Base-by-base conservation (phyloP, 2,329 filamentous ascomycete genomes). In the Talaromyces sp. region DNA sequence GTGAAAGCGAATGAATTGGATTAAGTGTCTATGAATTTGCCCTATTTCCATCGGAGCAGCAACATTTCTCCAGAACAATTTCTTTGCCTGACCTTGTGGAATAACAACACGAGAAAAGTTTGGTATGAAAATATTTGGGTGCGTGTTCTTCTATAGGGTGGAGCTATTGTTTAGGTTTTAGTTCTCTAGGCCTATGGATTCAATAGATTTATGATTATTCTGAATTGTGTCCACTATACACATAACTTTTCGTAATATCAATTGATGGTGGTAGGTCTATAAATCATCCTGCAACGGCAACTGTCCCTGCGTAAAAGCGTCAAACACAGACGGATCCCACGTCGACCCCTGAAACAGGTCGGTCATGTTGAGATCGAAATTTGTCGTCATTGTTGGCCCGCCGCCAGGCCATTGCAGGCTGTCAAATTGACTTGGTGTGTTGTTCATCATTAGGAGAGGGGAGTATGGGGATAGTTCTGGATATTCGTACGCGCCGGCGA, bases 271-370 rank as follows among this genome's bases (percentile, higher is more conserved):
- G n/a, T n/a, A n/a, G n/a, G n/a, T n/a, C 21, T 51, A 51, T 12
- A 27, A 26, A 27, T 51, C 21, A 27, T 27, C 48, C 48, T n/a
- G 24, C 21, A 70, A 71, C 46, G 66, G 69, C n/a, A 69, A 70
- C 60, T 68, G 71, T 57, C 69, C 70, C 59, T 71, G 69, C 11
- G 68, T 68, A 41, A 71, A 68, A 29, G 72, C 60, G 64, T 74
- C 70, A 59, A 73, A 68, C 24, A 72, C 50, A 31, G 66, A 67
- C 3, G 55, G 55, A 59, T 73, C 68, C 54, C 71, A 71, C 48
- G 69, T 67, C n/a, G 66, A 68, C 24, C 68, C 70, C 26, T 72
- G 66, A 31, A 74, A 64, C 26, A 74, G 51, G 65, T 72, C 70
- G 9, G 66, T 71, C 68, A 70, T 72, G 31, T 68, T 71, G 31